Evolutionary conservation across 495 filamentous ascomycete species (phyloP), one percentile per base, ranked within the genome.

Genomic region (Xylaria castorea): DNA sequence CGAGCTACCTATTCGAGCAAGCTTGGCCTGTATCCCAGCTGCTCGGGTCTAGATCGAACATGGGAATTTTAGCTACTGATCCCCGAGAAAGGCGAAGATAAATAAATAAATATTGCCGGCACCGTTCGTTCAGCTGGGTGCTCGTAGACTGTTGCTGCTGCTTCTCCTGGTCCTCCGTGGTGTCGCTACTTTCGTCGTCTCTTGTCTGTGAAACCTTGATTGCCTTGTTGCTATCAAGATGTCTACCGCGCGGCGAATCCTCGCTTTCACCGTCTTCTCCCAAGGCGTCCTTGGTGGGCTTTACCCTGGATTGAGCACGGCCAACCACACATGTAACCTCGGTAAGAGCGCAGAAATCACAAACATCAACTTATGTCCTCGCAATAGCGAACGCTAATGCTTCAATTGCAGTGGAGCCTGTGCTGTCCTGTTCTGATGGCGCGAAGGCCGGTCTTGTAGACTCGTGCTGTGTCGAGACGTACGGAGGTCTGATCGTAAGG

Each of bases 391-490:
- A 30, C 5, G 58, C 72, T 77, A 57, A 79, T 36, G 32, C 57
- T 55, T 51, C 22, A 50, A 65, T 18, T 60, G 11, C 38, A 82
- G 81, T 72, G 40, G 72, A 81, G 11, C 77, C 80, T 0, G 76
- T 76, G 48, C 80, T 85, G 20, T 88, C 86, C 4, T 88, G 86
- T 77, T 85, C 85, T 0, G 66, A 79, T 0, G 71, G 77, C 4
- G 83, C 84, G 5, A 55, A 82, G 46, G 78, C 84, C 3, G 74
- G 74, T 22, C 62, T 81, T 61, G 80, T 83, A 2, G 83, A 88
- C 76, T 80, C 83, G n/a, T 88, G 86, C 81, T 86, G 85, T 70
- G 78, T 77, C 27, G 86, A 88, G 75, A 87, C 86, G 0, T 86
- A 79, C 73, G 86, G 86, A 20, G 86, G 86, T 1, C 77, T 88